These are phyloP conservation scores for Sphagnum magellanicum DNA, from an alignment of 228 moss, liverwort and hornwort genomes.

Conservation along the genomic window DNA sequence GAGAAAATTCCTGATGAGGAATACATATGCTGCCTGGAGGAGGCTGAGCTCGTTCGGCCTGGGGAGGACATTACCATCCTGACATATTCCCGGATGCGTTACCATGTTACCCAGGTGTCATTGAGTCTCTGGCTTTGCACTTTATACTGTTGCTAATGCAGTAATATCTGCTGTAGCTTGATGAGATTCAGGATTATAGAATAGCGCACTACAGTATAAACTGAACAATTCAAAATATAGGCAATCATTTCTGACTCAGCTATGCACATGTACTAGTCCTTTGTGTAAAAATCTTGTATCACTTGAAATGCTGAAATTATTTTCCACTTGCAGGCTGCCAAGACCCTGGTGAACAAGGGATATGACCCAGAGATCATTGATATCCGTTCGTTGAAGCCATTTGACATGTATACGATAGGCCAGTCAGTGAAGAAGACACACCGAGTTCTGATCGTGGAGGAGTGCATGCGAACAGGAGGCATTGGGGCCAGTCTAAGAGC, in stretches of 20 bases:
- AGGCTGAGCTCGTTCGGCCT: conserved; percentile 93
- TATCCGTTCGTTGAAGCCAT: conserved; percentile 96
- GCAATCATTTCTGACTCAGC: no score
- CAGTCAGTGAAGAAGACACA: conserved; percentile 98
- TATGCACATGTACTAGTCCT: no score
- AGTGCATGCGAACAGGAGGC: conserved; percentile 98
- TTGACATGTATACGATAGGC: conserved; percentile 91
- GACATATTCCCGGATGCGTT: conserved; percentile 93
- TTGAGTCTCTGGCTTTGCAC: not conserved
- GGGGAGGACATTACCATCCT: conserved; percentile 87
- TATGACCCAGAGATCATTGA: conserved; percentile 99
- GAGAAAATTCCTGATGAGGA: conserved; percentile 97
- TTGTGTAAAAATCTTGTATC: no score
- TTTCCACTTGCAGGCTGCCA: conserved; percentile 61
- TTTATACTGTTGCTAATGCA: no score
- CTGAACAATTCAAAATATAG: no score
- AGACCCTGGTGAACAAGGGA: conserved; percentile 89
- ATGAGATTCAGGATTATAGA: no score
- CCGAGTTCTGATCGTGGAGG: conserved; percentile 89
- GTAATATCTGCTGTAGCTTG: no score
- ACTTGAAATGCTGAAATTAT: no score
- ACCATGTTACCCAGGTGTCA: conserved; percentile 63
- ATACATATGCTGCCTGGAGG: conserved; percentile 83
- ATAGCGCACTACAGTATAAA: no score
- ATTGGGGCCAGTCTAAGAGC: conserved; percentile 97